Percentiles rank a stretch among this genome's conserved stretches.
These are phyloP conservation scores for Aspergillus sp. DNA, from an alignment of 2,329 filamentous ascomycete species.

Conservation along the genomic window DNA sequence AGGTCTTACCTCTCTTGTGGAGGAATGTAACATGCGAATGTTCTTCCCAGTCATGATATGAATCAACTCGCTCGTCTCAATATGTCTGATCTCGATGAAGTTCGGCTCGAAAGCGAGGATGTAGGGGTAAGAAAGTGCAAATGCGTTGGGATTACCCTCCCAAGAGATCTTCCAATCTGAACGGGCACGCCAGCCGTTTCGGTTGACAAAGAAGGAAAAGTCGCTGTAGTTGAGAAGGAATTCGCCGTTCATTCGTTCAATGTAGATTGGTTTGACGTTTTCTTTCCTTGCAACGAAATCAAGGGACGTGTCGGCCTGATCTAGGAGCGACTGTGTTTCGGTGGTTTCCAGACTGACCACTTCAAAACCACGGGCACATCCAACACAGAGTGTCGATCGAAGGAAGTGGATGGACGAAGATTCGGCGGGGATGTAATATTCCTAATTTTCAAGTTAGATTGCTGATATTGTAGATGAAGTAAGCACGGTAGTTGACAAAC, in stretches of 20 bases:
- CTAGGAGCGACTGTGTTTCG: conserved; percentile 94
- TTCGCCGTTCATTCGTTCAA: conserved; percentile 93
- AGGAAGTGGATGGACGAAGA: conserved; percentile 98
- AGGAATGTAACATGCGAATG: conserved; percentile 95
- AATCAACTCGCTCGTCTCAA: conserved; percentile 84
- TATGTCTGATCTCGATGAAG: conserved; percentile 94
- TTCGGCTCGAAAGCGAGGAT: conserved; percentile 96
- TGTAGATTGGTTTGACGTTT: conserved; percentile 90
- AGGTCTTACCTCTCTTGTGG: conserved; percentile 80
- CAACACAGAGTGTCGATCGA: conserved; percentile 92
- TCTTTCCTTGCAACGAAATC: conserved; percentile 95
- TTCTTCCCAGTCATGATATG: conserved; percentile 96
- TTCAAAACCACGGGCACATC: conserved; percentile 92
- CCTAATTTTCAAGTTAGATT: conserved; percentile 42
- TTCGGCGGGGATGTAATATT: conserved; percentile 98
- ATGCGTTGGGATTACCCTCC: conserved; percentile 89
- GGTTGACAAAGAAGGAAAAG: conserved; percentile 98
- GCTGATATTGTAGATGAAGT: conserved; percentile 6
- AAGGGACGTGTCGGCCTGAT: conserved; percentile 94
- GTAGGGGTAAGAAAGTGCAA: conserved; percentile 93
- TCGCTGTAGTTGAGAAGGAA: conserved; percentile 98
- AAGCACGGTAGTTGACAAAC: conserved; percentile 27
- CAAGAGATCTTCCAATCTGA: conserved; percentile 97
- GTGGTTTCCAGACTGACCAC: conserved; percentile 94
- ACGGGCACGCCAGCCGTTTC: conserved; percentile 93